Base-by-base conservation (phyloP, 108 stramenopile species). In the Seminavis robusta region DNA sequence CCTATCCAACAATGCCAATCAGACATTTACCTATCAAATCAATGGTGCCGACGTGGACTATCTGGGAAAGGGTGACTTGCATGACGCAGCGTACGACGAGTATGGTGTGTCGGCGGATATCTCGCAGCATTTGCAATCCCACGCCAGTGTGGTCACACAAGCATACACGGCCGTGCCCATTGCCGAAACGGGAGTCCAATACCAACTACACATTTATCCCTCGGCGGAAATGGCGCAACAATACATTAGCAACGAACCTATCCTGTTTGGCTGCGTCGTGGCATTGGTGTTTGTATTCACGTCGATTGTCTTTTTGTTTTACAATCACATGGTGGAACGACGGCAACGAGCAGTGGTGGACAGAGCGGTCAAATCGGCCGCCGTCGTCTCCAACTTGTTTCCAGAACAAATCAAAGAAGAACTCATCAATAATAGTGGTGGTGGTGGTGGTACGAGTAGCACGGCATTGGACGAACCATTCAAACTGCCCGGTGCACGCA, bases 31-130 rank as follows among this genome's bases (percentile, higher is more conserved):
- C n/a, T 79, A 75, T 32, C 36, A 32, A 5, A 48, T 80, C 26
- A 49, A 57, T 41, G 79, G 79, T 0, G 40, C 49, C 17, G 30
- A 52, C 1, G 69, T 61, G 16, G 44, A 26, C 0, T 41, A 68
- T 8, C 8, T 80, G 39, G 79, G 79, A 7, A 47, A 56, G 27
- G 75, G 79, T 10, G 79, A 80, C 45, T 16, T 42, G 30, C 75
- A 80, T 40, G 72, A 80, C 32, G 27, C 19, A 16, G 61, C 51
- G 16, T 76, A 58, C 51, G 29, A 60, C 30, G 27, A 60, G 1
- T n/a, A 40, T 6, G 42, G 23, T 6, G 42, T 21, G 23, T 10
- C 42, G 9, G 42, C 42, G 4, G 23, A n/a, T n/a, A 43, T 43
- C 42, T 21, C 17, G 6, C 15, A 5, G 15, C 21, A 43, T 15